A percentile compares a stretch with the other conserved stretches of the same genome.
These are phyloP conservation scores for Diaporthe helianthi DNA, from an alignment of 2,329 filamentous ascomycete species.

Conservation along the genomic window DNA sequence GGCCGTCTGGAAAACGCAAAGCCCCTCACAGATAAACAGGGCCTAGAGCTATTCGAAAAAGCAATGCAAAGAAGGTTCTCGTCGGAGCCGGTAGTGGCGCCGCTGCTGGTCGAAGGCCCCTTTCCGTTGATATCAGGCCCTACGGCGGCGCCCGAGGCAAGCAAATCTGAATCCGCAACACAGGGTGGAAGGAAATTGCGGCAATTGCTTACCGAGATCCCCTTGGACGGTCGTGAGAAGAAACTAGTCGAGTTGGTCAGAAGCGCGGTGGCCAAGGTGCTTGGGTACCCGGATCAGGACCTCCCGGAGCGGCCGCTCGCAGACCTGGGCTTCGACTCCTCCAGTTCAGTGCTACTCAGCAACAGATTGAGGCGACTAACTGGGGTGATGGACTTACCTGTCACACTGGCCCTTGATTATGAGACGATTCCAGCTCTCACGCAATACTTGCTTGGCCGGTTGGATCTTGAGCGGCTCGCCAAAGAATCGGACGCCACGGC, in stretches of 20 bases:
- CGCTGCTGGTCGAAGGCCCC: not conserved
- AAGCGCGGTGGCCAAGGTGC: not conserved
- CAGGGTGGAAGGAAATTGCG: not conserved
- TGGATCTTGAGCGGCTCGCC: not conserved
- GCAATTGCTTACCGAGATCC: not conserved
- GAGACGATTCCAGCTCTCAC: not conserved
- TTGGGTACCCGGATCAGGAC: not conserved
- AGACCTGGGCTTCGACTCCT: constrained; percentile 17
- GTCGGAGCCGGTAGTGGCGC: not conserved
- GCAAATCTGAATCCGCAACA: rapidly evolving
- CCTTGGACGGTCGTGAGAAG: not conserved
- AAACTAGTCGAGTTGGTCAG: not conserved
- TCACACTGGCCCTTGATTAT: constrained; percentile 1
- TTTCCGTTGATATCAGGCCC: not conserved
- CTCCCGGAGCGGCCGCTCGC: not conserved
- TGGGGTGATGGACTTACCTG: not conserved
- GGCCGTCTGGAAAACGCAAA: not conserved
- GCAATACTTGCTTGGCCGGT: not conserved
- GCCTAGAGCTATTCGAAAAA: not conserved
- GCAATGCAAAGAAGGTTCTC: not conserved
- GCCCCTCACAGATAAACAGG: not conserved
- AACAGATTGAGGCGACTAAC: not conserved
- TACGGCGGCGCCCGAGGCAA: not conserved
- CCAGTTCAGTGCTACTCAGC: constrained; percentile 1
- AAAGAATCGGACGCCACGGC: not conserved